Conservation (phyloP, 2,329 filamentous ascomycete genomes). For the Cladorrhinum sp. region DNA sequence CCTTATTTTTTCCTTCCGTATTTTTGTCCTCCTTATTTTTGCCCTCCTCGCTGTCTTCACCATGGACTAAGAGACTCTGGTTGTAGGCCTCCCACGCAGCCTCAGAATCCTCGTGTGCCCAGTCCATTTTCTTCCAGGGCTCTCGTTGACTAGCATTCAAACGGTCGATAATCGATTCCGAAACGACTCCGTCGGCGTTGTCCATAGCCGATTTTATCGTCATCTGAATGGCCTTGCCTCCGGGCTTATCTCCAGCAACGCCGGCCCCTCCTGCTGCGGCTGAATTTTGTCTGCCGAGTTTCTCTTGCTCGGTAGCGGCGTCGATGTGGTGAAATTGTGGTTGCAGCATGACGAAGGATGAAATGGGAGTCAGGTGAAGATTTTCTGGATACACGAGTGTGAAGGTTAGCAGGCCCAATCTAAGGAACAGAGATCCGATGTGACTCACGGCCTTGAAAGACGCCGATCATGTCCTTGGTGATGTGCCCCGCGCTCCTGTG, state of each 20-base stretch:
- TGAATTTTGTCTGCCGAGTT: not conserved
- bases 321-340: not conserved
- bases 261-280: not conserved
- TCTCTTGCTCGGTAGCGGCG: not conserved
- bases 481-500: not conserved
- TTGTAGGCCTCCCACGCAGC: not conserved
- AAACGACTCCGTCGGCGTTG: not conserved
- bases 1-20: not conserved
- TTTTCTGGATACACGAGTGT: not conserved
- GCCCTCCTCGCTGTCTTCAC: not conserved
- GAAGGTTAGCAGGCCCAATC: not conserved
- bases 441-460: not conserved
- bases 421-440: not conserved
- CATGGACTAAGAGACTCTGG: not conserved
- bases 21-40: not conserved
- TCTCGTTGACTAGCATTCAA: not conserved
- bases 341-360: not conserved
- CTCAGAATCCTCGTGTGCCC: not conserved
- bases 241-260: not conserved
- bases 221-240: not conserved
- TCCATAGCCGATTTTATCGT: not conserved
- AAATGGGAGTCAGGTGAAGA: not conserved
- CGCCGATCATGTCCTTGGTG: not conserved
- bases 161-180: not conserved
- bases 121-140: not conserved